Evolutionary conservation across 2,329 filamentous ascomycete species (phyloP).

Genomic region (Talaromyces funiculosus): DNA sequence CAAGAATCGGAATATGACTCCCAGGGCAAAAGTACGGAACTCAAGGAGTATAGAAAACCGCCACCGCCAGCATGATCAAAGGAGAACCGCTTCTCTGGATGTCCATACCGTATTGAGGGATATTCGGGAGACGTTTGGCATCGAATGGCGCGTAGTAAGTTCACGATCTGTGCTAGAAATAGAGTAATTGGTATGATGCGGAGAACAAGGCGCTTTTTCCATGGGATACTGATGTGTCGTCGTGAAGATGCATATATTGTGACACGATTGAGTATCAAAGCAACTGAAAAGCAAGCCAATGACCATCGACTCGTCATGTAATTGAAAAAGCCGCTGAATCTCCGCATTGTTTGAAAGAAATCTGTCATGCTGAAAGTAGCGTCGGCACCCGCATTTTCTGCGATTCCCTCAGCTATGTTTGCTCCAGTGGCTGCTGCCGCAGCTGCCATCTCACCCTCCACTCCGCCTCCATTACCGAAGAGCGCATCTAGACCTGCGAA

Average conservation of each 20-base stretch:
- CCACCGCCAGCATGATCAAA: constrained; percentile 67
- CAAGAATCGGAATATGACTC: constrained; percentile 72
- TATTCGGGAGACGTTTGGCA: constrained; percentile 82
- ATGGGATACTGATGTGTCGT: constrained; percentile 68
- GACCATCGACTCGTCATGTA: constrained; percentile 94
- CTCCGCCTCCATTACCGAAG: constrained; percentile 20
- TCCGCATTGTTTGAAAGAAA: constrained; percentile 52
- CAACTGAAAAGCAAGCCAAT: constrained; percentile 77
- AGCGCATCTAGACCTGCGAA: constrained; percentile 26
- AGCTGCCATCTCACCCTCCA: constrained; percentile 37
- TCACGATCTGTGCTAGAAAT: constrained; percentile 62
- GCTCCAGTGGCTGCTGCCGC: constrained; percentile 34
- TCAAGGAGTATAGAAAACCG: constrained; percentile 64
- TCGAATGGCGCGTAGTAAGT: constrained; percentile 75
- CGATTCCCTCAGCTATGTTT: constrained; percentile 28
- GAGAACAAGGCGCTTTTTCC: constrained; percentile 64
- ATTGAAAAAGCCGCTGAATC: constrained; percentile 78
- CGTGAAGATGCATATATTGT: constrained; percentile 89
- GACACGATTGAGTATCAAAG: constrained; percentile 82
- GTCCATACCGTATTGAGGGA: constrained; percentile 63
- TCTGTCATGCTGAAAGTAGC: constrained; percentile 37
- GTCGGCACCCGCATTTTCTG: constrained; percentile 28
- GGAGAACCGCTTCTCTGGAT: constrained; percentile 57
- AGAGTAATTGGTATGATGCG: constrained; percentile 66
- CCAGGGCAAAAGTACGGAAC: constrained; percentile 66